Evolutionary conservation across 208 protist genomes (phyloP).

Genomic region (Wallacemonas sp.): DNA sequence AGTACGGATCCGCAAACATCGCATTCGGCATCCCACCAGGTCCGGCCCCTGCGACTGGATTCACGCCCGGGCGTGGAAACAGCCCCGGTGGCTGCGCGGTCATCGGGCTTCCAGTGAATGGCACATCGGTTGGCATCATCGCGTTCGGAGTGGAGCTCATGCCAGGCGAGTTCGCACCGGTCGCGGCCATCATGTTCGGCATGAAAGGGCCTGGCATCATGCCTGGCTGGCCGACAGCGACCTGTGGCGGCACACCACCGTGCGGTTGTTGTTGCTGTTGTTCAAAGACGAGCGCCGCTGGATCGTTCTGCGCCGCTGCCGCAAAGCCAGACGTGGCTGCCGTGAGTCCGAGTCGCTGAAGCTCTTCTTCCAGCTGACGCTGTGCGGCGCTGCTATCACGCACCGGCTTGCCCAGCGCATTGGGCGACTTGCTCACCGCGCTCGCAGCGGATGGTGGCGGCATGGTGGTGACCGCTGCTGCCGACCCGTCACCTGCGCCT

Average conservation of each 20-base stretch:
- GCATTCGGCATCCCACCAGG: not conserved
- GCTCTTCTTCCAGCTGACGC: slow-evolving; percentile 38
- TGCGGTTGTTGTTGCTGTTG: slow-evolving; percentile 18
- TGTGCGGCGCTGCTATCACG: not conserved
- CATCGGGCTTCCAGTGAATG: slow-evolving; percentile 9
- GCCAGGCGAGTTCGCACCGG: not conserved
- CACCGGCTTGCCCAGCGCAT: not conserved
- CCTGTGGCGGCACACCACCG: not conserved
- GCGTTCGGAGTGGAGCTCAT: not conserved
- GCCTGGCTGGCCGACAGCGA: not conserved
- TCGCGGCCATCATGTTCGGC: slow-evolving; percentile 11
- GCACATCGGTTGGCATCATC: slow-evolving; percentile 5
- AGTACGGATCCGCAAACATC: slow-evolving; percentile 13
- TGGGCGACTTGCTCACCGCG: not conserved
- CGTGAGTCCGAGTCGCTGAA: slow-evolving; percentile 33
- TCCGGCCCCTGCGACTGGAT: not conserved
- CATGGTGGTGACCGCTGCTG: too few species aligned
- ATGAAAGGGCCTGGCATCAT: slow-evolving; percentile 14
- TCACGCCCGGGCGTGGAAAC: not conserved
- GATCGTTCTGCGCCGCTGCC: slow-evolving; percentile 25
- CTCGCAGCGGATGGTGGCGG: not conserved
- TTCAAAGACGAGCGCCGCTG: slow-evolving; percentile 3
- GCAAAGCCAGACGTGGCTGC: slow-evolving; percentile 20
- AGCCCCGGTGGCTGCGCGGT: slow-evolving; percentile 4
- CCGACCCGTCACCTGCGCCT: too few species aligned